These are phyloP conservation scores for Trichomonas gallinae DNA, from an alignment of 208 protist genomes.

Conservation along the genomic window DNA sequence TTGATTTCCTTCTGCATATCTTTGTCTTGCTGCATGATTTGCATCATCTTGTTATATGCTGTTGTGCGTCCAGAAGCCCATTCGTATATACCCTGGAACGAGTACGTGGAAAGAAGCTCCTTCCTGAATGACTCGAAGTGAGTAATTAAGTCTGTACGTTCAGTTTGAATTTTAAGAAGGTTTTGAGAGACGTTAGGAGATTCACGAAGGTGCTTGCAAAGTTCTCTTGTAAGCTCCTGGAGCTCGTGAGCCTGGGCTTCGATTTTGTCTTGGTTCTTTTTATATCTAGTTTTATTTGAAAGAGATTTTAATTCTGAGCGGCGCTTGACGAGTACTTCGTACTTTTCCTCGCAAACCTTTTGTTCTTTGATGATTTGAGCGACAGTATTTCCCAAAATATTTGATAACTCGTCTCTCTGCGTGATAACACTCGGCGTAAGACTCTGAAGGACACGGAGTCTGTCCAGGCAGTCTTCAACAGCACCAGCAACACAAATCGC, in stretches of 20 bases:
- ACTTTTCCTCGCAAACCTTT: constrained; percentile 31
- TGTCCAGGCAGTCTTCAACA: constrained; percentile 40
- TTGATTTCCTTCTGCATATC: constrained; percentile 10
- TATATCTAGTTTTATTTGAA: constrained; percentile 28
- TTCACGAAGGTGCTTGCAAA: constrained; percentile 38
- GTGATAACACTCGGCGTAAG: constrained; percentile 40
- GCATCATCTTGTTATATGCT: neutral
- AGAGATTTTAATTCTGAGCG: constrained; percentile 26
- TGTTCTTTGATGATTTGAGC: constrained; percentile 37
- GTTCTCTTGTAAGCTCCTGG: constrained; percentile 37
- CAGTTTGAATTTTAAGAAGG: constrained; percentile 38
- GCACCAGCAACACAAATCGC: constrained; percentile 15
- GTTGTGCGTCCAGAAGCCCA: neutral
- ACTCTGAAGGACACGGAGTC: constrained; percentile 37
- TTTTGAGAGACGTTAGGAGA: constrained; percentile 44
- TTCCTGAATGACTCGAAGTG: neutral
- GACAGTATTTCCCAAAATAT: constrained; percentile 41
- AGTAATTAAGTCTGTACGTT: constrained; percentile 27
- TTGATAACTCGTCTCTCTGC: constrained; percentile 41
- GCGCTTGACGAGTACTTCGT: constrained; percentile 30
- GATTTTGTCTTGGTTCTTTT: constrained; percentile 33
- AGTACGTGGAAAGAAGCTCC: neutral
- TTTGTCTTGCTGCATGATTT: constrained; percentile 16
- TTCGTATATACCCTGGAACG: neutral
- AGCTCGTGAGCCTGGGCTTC: constrained; percentile 30